Base-by-base conservation (phyloP, 768 basidiomycete genomes). In the Termitomyces sp. region DNA sequence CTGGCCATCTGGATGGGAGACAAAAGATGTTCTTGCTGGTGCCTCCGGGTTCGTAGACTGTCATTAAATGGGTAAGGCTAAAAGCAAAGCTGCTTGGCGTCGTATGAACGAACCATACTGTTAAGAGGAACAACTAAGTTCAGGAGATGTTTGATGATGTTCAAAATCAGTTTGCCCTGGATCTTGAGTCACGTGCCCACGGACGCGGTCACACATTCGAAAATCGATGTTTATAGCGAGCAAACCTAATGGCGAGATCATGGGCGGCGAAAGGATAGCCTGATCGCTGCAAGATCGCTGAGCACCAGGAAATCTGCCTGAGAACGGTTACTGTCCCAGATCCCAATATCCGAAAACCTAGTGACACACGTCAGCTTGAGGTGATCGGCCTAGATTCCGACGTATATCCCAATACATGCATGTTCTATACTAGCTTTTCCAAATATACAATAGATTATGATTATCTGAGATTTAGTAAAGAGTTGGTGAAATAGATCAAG, bases 21-120 rank as follows among this genome's bases (percentile, higher is more conserved):
- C 65, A 59, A 71, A 73, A 14, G 73, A 67, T n/a, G 71, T 67
- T 29, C 71, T 63, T 10, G 71, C 69, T 20, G 70, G 64, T 38
- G 69, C 63, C 15, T 62, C 53, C 4, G 53, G 15, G 9, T 17
- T 55, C 4, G 51, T 43, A 7, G 57, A 53, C 46, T 62, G 46
- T 40, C 10, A 53, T 49, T 1, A n/a, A 17, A 49, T 47, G 34
- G 9, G 32, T 45, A 4, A 60, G 43, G 36, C 47, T 25, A 53
- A 14, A 54, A 36, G 1, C 9, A 25, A 40, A 47, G 36, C 4
- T 12, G 40, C 4, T 17, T 36, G 32, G 4, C 29, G 37, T 36
- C 25, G 32, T 32, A 20, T 29, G 31, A 47, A 60, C 59, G 37
- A 53, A 61, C 60, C 60, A 61, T 61, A 20, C 9, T 59, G 43